These are phyloP conservation scores for Ruellia speciosa DNA, from an alignment of 305 asterid species.

Conservation along the genomic window DNA sequence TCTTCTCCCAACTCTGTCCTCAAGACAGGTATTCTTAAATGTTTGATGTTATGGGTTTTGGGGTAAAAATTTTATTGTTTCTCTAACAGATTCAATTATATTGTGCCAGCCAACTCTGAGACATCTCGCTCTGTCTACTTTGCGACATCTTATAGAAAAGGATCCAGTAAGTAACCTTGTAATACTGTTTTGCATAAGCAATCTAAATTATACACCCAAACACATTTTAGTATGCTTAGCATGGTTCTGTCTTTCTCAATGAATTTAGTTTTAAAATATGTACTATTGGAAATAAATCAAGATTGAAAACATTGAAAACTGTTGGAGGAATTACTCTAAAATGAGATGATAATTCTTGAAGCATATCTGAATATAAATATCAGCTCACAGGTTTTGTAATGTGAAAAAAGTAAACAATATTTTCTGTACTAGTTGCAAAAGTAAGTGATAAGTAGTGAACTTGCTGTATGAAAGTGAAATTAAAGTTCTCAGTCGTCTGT, in stretches of 20 bases:
- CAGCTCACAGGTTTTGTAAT: background rate
- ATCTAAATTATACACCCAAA: no score
- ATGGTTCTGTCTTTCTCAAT: background rate
- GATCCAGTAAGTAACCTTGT: slow-evolving; percentile 74
- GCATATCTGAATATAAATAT: background rate
- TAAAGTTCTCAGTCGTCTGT: no score
- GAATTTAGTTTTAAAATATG: background rate
- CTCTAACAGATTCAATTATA: slow-evolving; percentile 28
- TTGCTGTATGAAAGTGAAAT: no score
- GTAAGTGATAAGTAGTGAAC: no score
- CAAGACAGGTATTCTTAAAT: slow-evolving; percentile 70
- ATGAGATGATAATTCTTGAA: no score
- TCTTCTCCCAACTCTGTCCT: slow-evolving; percentile 88
- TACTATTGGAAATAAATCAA: background rate
- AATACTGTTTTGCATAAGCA: background rate
- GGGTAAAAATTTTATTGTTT: slow-evolving; percentile 16
- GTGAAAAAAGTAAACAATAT: background rate
- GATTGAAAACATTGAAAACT: background rate
- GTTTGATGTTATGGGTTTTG: slow-evolving; percentile 20
- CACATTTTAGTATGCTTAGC: background rate
- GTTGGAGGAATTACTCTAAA: background rate
- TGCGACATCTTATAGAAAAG: slow-evolving; percentile 94
- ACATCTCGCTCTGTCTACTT: slow-evolving; percentile 85
- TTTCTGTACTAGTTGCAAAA: slow-evolving; percentile 10
- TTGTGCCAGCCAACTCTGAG: slow-evolving; percentile 83